Evolutionary conservation across 2,329 filamentous ascomycete species (phyloP), one percentile per base, ranked within the genome.

Genomic region (Cytospora paraplurivora): DNA sequence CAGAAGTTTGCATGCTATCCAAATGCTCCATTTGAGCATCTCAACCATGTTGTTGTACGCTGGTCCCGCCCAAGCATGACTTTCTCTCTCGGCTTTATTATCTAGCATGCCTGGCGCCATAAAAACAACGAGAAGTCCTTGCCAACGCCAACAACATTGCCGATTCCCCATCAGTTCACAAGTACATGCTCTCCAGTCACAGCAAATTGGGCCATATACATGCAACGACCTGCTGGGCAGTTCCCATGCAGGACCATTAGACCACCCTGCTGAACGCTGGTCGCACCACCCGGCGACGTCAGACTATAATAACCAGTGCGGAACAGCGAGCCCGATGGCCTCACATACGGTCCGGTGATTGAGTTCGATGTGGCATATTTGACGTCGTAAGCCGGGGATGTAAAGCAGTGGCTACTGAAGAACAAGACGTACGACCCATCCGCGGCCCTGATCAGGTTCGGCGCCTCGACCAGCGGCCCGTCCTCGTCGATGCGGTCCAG

Each of bases 381-480:
- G n/a, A 87, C 78, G 68, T 87, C 82, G 72, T 89, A 89, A 44
- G 71, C 70, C 2, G 79, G 72, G 33, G 80, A 78, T 1, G 79
- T 79, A 72, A 78, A 89, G 73, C 85, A 87, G 62, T 87, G 82
- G 50, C 81, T 83, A 69, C 83, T 86, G 74, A 83, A 89, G 71
- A 88, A 88, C 51, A 89, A 74, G 57, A 86, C 78, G 70, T 88
- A 88, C 15, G 77, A 76, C 4, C 81, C 82, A 19, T 78, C 77
- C 0, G 67, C 69, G 4, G 76, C 75, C n/a, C 72, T 72, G 13
- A 85, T 73, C 21, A 88, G 68, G 62, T 78, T 79, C 0, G 87
- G 87, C 17, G 86, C 87, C 73, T 89, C 87, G 27, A 89, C 79
- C 1, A 88, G 75, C 4, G 86, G 81, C 8, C 82, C 82, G 68